A percentile compares a stretch with the other conserved stretches of the same genome.
Evolutionary conservation across 257 asterid genomes (phyloP).

Genomic region (Ligustrum vulgare): DNA sequence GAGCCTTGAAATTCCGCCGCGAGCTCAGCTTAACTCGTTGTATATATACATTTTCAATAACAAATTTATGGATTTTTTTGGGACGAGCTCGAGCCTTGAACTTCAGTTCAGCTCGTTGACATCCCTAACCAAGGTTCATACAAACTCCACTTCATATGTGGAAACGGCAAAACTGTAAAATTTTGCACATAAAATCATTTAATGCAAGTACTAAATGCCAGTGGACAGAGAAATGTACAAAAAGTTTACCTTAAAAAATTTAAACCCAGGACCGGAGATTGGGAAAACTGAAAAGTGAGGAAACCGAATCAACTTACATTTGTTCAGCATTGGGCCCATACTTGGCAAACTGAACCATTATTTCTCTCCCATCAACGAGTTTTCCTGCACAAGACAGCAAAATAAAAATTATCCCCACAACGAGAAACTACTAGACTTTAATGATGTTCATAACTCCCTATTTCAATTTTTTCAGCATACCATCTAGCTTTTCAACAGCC

Average conservation of each 20-base stretch:
- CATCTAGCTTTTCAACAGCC: slow-evolving; percentile 96
- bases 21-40: no score
- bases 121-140: not conserved
- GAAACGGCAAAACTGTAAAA: not conserved
- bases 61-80: no score
- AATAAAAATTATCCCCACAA: not conserved
- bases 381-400: slow-evolving; percentile 48
- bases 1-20: no score
- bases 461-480: slow-evolving; percentile 33
- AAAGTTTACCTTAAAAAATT: not conserved
- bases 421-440: not conserved
- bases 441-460: not conserved
- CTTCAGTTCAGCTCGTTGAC: no score
- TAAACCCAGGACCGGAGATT: not conserved
- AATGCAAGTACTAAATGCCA: not conserved
- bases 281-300: not conserved
- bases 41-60: no score
- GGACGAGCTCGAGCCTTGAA: no score
- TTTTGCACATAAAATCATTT: not conserved
- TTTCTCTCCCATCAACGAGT: slow-evolving; percentile 95
- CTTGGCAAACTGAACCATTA: slow-evolving; percentile 97
- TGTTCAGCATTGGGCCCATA: slow-evolving; percentile 96
- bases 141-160: not conserved
- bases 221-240: not conserved
- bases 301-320: slow-evolving; percentile 51